Percentiles rank a stretch among this genome's conserved stretches.
phyloP scores from a whole-genome alignment of 2,329 filamentous ascomycete species.

The Monosporascus sp. region DNA sequence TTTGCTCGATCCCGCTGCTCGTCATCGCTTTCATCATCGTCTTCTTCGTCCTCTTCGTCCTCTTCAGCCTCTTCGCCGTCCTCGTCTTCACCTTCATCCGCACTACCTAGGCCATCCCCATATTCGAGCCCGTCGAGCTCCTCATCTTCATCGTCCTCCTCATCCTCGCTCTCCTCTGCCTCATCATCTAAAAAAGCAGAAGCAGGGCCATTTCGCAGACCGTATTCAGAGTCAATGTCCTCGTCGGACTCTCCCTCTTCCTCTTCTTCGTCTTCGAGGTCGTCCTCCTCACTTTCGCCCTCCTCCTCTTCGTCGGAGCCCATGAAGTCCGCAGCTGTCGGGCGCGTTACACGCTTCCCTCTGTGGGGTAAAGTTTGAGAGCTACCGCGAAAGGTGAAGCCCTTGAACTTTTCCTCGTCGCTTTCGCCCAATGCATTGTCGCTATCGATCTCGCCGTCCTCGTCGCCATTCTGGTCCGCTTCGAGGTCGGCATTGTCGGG shows the following conservation, averaged over 20 bases:
- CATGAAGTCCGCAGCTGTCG: slow-evolving; percentile 55
- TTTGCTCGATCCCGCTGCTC: slow-evolving; percentile 26
- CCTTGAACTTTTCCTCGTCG: slow-evolving; percentile 76
- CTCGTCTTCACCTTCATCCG: slow-evolving; percentile 28
- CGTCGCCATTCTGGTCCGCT: slow-evolving; percentile 40
- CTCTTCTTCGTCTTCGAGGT: slow-evolving; percentile 32
- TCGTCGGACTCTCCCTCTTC: slow-evolving; percentile 31
- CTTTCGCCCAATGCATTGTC: slow-evolving; percentile 73
- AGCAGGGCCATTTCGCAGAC: slow-evolving; percentile 2
- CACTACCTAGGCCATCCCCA: slow-evolving; percentile 33
- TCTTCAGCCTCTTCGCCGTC: slow-evolving; percentile 27
- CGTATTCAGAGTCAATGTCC: slow-evolving; percentile 19
- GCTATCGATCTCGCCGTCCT: slow-evolving; percentile 57
- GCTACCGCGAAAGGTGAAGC: slow-evolving; percentile 61
- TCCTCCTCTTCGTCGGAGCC: slow-evolving; percentile 37
- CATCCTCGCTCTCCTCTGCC: slow-evolving; percentile 26
- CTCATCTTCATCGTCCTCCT: slow-evolving; percentile 22
- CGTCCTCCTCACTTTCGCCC: slow-evolving; percentile 29
- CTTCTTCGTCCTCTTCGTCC: slow-evolving; percentile 29
- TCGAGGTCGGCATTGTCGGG: slow-evolving; percentile 51
- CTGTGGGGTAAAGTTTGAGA: slow-evolving; percentile 40
- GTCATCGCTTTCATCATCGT: slow-evolving; percentile 29
- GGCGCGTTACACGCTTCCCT: slow-evolving; percentile 32
- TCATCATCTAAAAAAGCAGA: slow-evolving; percentile 16
- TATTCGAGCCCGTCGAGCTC: slow-evolving; percentile 24